Evolutionary conservation across 768 basidiomycete genomes (phyloP).

Genomic region (Suillus spraguei): DNA sequence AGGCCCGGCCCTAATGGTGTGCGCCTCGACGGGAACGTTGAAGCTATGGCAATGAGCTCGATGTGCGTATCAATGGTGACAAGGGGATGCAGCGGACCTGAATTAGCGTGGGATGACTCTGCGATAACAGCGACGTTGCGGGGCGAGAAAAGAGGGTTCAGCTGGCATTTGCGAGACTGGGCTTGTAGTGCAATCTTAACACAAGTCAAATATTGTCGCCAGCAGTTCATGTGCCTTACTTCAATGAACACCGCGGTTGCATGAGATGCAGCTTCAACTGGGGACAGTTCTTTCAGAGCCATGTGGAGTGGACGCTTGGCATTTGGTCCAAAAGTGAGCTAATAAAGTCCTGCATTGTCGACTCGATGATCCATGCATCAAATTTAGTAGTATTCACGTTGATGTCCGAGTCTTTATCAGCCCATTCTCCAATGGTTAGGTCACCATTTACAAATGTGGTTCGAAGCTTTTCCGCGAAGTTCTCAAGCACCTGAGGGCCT

Average conservation of each 20-base stretch:
- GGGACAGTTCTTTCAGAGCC: conserved; percentile 53
- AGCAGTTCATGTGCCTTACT: conserved; percentile 40
- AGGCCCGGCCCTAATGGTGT: neutral
- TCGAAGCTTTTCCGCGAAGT: conserved; percentile 60
- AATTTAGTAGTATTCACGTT: conserved; percentile 46
- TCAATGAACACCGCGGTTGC: conserved; percentile 60
- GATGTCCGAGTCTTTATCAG: conserved; percentile 52
- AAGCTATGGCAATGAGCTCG: conserved; percentile 4
- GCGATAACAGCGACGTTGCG: conserved; percentile 22
- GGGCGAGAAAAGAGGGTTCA: conserved; percentile 43
- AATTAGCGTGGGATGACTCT: conserved; percentile 21
- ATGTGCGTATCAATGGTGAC: neutral
- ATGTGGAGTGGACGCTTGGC: conserved; percentile 58
- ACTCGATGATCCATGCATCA: neutral
- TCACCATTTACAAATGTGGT: conserved; percentile 61
- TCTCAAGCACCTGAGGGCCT: conserved; percentile 51
- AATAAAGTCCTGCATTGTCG: conserved; percentile 15
- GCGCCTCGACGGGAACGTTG: conserved; percentile 11
- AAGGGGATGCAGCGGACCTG: conserved; percentile 20
- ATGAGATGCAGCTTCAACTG: conserved; percentile 61
- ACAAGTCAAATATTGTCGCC: conserved; percentile 12
- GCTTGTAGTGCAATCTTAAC: conserved; percentile 72
- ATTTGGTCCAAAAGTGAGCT: conserved; percentile 63
- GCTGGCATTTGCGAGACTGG: conserved; percentile 60
- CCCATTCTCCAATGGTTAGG: conserved; percentile 58